Percentiles rank a stretch among this genome's conserved stretches.
Conservation (phyloP, 2,329 filamentous ascomycete genomes). For the Penicillium thymicola region DNA sequence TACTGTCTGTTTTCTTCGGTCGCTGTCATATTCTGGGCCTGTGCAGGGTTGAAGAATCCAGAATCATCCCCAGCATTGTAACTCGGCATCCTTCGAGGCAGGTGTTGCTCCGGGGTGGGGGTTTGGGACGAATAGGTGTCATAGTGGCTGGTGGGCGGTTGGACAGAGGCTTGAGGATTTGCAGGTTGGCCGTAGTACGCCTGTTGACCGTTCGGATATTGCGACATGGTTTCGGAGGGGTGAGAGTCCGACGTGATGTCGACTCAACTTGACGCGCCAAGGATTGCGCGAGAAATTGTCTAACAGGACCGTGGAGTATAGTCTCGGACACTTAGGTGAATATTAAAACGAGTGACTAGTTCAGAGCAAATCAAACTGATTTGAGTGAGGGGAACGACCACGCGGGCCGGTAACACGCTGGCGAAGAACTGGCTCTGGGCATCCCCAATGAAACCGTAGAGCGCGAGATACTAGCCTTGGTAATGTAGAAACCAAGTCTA, state of each 20-base stretch:
- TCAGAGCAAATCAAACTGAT: not conserved
- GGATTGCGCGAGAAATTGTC: not conserved
- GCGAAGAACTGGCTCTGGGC: slow-evolving; percentile 1
- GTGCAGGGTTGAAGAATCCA: slow-evolving; percentile 45
- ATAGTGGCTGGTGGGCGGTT: slow-evolving; percentile 36
- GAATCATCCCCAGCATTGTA: slow-evolving; percentile 75
- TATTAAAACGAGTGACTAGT: slow-evolving; percentile 2
- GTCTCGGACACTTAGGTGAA: not conserved
- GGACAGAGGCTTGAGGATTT: slow-evolving; percentile 30
- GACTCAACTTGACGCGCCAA: not conserved
- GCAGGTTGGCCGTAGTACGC: slow-evolving; percentile 44
- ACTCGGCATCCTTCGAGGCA: slow-evolving; percentile 60
- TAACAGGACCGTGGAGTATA: not conserved
- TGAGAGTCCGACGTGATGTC: not conserved
- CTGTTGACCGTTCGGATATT: slow-evolving; percentile 53
- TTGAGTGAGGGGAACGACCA: slow-evolving; percentile 8
- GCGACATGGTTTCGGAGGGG: slow-evolving; percentile 46
- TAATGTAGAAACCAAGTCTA: not conserved
- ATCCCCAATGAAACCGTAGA: slow-evolving; percentile 4
- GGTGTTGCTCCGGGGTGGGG: slow-evolving; percentile 40
- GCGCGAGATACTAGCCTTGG: not conserved
- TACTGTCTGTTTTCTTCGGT: slow-evolving; percentile 37
- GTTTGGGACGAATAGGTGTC: slow-evolving; percentile 41
- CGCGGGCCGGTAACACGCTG: slow-evolving; percentile 7
- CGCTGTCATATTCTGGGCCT: slow-evolving; percentile 29